Percentiles rank a stretch among this genome's conserved stretches.
These are phyloP conservation scores for Epichloe bromicola DNA, from an alignment of 2,329 filamentous ascomycete genomes.

Conservation along the genomic window DNA sequence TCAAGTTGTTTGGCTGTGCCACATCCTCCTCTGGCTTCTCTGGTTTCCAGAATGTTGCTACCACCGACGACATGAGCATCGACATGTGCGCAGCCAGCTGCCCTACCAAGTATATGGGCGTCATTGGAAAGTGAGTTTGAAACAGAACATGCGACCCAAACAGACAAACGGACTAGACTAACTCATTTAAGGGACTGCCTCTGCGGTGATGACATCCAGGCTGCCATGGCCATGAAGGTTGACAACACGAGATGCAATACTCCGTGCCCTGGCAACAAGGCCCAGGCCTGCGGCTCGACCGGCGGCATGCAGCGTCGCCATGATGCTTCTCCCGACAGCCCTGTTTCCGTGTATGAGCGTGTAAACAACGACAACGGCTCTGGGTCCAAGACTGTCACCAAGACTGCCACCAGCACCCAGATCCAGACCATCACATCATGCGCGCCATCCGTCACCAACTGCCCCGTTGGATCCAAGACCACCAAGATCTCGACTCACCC, in stretches of 20 bases:
- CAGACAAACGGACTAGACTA: background rate
- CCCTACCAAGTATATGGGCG: slow-evolving; percentile 14
- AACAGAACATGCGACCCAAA: background rate
- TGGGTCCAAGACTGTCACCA: slow-evolving; percentile 5
- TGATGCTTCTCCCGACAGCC: background rate
- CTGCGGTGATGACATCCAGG: slow-evolving; percentile 14
- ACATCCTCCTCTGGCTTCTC: slow-evolving; percentile 11
- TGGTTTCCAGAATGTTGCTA: slow-evolving; percentile 10
- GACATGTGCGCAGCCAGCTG: slow-evolving; percentile 16
- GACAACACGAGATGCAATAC: slow-evolving; percentile 13
- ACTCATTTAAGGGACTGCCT: slow-evolving; percentile 16
- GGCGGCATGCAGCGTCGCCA: background rate
- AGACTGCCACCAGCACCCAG: slow-evolving; percentile 17
- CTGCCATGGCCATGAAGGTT: slow-evolving; percentile 4
- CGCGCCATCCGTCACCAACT: slow-evolving; percentile 12
- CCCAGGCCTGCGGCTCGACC: slow-evolving; percentile 14
- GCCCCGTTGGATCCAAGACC: slow-evolving; percentile 13
- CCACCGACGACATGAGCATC: slow-evolving; percentile 11
- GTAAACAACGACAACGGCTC: background rate
- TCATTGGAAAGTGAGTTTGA: slow-evolving; percentile 12
- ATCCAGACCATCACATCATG: slow-evolving; percentile 18
- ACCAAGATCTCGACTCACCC: slow-evolving; percentile 11
- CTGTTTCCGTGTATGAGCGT: slow-evolving; percentile 4
- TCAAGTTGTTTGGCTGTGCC: slow-evolving; percentile 16
- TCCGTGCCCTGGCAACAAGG: slow-evolving; percentile 15